These are phyloP conservation scores for Chlorella sp. DNA, from an alignment of 139 green algal genomes.

Conservation along the genomic window DNA sequence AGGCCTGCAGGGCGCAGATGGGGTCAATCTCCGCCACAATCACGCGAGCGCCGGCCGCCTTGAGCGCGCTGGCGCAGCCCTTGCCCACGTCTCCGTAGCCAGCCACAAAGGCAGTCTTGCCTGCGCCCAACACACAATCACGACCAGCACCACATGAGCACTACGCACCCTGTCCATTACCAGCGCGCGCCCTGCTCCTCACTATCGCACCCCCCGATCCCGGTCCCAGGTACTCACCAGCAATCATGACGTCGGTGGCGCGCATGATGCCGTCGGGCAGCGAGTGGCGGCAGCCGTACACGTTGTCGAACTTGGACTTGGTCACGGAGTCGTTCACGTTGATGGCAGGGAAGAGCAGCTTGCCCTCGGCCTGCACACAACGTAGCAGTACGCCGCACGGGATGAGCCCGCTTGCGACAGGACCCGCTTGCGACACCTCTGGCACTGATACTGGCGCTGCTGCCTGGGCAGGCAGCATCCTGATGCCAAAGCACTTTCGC, in stretches of 20 bases:
- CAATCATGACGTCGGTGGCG: slow-evolving; percentile 98
- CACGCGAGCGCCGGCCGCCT: slow-evolving; percentile 87
- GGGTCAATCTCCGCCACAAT: slow-evolving; percentile 98
- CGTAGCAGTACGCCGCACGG: too few species aligned
- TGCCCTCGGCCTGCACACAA: slow-evolving; percentile 47
- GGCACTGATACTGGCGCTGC: too few species aligned
- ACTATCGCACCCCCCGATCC: too few species aligned
- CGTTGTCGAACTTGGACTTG: slow-evolving; percentile 99
- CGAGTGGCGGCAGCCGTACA: slow-evolving; percentile 99
- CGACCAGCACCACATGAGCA: too few species aligned
- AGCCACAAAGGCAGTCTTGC: slow-evolving; percentile 63
- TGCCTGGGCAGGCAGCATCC: too few species aligned
- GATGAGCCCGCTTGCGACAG: too few species aligned
- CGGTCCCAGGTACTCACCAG: slow-evolving; percentile 36
- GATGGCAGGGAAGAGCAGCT: slow-evolving; percentile 98
- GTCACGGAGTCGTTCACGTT: slow-evolving; percentile 99
- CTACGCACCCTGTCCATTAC: not conserved
- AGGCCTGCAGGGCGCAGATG: slow-evolving; percentile 97
- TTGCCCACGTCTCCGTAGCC: slow-evolving; percentile 99
- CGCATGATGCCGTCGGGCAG: slow-evolving; percentile 99
- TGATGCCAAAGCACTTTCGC: too few species aligned
- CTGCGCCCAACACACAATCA: too few species aligned
- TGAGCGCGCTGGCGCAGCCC: slow-evolving; percentile 93
- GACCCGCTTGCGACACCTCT: too few species aligned
- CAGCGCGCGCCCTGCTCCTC: too few species aligned